phyloP scores from a whole-genome alignment of 2,329 filamentous ascomycete species.

The Colletotrichum chlorophyti region DNA sequence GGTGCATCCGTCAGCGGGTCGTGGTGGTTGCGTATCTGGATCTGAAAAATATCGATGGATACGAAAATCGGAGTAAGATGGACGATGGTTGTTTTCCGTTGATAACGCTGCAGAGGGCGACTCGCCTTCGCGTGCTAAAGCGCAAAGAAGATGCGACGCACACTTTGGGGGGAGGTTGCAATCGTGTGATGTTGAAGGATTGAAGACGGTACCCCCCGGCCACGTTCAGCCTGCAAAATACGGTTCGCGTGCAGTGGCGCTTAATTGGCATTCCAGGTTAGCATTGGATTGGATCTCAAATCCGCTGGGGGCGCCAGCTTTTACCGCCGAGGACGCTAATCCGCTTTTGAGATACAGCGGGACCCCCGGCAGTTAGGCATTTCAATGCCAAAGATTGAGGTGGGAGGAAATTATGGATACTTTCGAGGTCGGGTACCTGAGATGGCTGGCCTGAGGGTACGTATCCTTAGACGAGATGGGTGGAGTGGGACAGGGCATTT shows the following conservation, averaged over 20 bases:
- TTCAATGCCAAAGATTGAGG: too few relatives aligned
- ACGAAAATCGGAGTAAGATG: neutral
- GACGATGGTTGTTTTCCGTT: neutral
- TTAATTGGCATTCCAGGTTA: constrained; percentile 14
- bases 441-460: too few relatives aligned
- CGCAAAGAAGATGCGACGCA: constrained; percentile 23
- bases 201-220: constrained; percentile 26
- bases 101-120: neutral
- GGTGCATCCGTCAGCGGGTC: constrained; percentile 27
- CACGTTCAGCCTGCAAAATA: constrained; percentile 29
- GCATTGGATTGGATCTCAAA: constrained; percentile 18
- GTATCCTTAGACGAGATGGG: constrained; percentile 2
- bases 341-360: constrained; percentile 7
- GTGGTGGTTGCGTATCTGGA: constrained; percentile 2
- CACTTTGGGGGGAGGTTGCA: constrained; percentile 11
- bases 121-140: constrained; percentile 3
- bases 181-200: constrained; percentile 32
- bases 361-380: constrained; percentile 25
- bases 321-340: constrained; percentile 20
- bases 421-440: too few relatives aligned
- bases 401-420: too few relatives aligned
- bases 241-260: constrained; percentile 30
- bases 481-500: too few relatives aligned
- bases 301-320: constrained; percentile 13
- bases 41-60: constrained; percentile 1